phyloP scores from a whole-genome alignment of 139 green algal genomes.

The Chlamydomonas sp. region DNA sequence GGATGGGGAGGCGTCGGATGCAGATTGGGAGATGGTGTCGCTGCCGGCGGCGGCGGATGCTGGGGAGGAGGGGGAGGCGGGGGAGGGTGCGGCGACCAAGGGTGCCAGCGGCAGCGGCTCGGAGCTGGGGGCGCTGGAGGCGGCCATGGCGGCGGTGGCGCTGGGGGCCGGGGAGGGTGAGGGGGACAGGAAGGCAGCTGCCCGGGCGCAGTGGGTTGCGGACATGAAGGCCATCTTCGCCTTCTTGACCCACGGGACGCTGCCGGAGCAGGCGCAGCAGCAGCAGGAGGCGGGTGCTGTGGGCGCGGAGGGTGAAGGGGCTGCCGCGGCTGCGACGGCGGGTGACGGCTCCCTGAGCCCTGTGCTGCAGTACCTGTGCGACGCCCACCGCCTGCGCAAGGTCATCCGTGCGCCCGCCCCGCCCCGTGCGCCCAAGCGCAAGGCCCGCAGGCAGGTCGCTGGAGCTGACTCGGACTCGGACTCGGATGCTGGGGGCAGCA shows the following conservation, averaged over 20 bases:
- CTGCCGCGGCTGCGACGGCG: not conserved
- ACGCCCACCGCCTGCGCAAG: slow-evolving; percentile 29
- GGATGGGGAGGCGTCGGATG: not conserved
- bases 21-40: slow-evolving; percentile 13
- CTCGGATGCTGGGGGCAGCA: not conserved
- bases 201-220: not conserved
- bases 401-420: slow-evolving; percentile 7
- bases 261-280: not conserved
- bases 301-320: not conserved
- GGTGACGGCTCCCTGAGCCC: slow-evolving; percentile 1
- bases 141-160: not conserved
- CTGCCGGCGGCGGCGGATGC: not conserved
- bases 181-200: not conserved
- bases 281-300: not conserved
- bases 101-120: not conserved
- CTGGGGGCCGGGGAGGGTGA: not conserved
- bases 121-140: not conserved
- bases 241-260: slow-evolving; percentile 29
- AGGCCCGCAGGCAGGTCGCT: not conserved
- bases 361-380: slow-evolving; percentile 25
- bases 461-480: not conserved
- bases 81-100: not conserved
- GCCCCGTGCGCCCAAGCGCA: not conserved
- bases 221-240: slow-evolving; percentile 36
- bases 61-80: not conserved